Evolutionary conservation across 148 eudicot species (phyloP), one percentile per base, ranked within the genome.

Genomic region (Diospyros lotus): DNA sequence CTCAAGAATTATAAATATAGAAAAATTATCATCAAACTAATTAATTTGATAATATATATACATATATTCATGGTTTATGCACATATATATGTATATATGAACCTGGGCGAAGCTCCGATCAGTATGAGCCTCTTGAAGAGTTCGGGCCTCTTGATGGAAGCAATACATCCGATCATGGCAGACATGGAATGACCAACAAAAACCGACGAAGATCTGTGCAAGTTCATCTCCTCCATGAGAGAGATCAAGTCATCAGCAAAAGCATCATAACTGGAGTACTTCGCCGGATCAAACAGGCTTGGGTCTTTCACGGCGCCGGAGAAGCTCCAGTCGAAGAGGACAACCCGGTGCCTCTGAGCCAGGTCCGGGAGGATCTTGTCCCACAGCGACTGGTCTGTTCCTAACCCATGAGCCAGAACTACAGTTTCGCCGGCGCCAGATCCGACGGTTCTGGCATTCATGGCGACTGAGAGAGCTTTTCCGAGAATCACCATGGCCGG

Each of bases 121-220:
- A 94, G 91, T 5, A 94, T 73, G 71, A 94, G 93, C 75, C 84
- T 86, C 50, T 80, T 82, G 67, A 94, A 91, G 54, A 94, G 93
- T 2, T 83, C 80, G 44, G 98, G 98, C 56, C 90, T 91, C 75
- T 87, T 91, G 5, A 84, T 74, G 48, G 98, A 89, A 83, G 98
- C 97, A 83, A 89, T 80, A 80, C 97, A 94, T 42, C 98, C 98
- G 68, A 91, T 81, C 85, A 90, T 94, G 9, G 81, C 90, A 54
- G 98, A 83, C 97, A 94, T 94, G 43, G 98, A 94, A 76, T 93
- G 98, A 0, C 93, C 97, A 55, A 94, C 84, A 75, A 86, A 86
- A 13, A 89, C 86, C 50, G 84, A 80, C 0, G 84, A 80, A 1
- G 90, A 79, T 12, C 71, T 28, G 28, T 28, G 75, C 46, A 90